Evolutionary conservation across 2,329 filamentous ascomycete genomes (phyloP).

Genomic region (Thelonectria rubi): DNA sequence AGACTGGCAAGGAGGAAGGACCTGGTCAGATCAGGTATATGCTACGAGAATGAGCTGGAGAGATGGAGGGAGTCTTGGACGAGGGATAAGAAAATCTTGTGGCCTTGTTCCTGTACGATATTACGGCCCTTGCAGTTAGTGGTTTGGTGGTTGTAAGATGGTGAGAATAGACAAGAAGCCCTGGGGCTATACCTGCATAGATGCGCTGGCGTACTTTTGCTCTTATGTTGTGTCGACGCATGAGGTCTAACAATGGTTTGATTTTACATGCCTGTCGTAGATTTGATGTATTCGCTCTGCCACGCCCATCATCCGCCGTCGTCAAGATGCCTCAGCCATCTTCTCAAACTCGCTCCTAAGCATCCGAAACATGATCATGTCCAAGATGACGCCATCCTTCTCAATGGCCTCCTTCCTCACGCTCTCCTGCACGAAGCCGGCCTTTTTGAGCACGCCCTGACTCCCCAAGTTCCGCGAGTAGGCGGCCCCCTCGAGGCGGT

Average conservation of each 20-base stretch:
- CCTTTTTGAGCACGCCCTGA: conserved; percentile 52
- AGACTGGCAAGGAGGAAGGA: conserved; percentile 29
- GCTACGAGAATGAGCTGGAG: conserved; percentile 27
- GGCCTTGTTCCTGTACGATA: conserved; percentile 29
- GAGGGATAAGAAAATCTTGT: conserved; percentile 15
- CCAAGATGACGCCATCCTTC: conserved; percentile 54
- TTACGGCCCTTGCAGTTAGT: conserved; percentile 21
- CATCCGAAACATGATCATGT: conserved; percentile 51
- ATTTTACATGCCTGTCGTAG: neutral
- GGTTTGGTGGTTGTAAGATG: conserved; percentile 25
- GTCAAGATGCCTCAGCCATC: neutral
- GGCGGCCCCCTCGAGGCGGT: conserved; percentile 53
- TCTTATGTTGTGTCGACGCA: neutral
- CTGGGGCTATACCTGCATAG: conserved; percentile 19
- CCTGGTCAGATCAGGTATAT: conserved; percentile 23
- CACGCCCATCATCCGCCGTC: neutral
- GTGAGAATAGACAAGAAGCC: conserved; percentile 30
- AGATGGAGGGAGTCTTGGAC: conserved; percentile 22
- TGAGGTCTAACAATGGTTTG: neutral
- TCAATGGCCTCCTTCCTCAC: conserved; percentile 50
- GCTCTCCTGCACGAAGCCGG: conserved; percentile 57
- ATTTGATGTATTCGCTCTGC: neutral
- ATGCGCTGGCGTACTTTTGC: neutral
- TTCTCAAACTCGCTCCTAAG: conserved; percentile 48
- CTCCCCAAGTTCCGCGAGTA: conserved; percentile 54